phyloP scores from a whole-genome alignment of 805 yeast species.

The Metschnikowia cerradonensis region DNA sequence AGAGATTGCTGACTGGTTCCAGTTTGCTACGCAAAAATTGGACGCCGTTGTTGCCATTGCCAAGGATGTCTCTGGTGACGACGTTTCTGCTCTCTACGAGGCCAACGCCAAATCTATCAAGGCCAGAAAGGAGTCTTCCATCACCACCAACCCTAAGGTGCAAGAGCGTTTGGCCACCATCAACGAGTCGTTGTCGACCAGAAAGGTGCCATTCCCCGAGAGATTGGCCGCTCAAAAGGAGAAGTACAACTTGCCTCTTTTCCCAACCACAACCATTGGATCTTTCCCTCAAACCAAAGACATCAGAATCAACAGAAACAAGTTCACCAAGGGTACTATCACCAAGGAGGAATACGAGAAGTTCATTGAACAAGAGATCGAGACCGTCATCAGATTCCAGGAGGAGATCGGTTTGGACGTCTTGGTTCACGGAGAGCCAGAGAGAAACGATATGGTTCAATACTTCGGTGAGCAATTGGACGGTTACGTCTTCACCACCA shows the following conservation, averaged over 20 bases:
- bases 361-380: constrained; percentile 96
- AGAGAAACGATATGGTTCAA: constrained; percentile 99
- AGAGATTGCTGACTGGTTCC: constrained; percentile 95
- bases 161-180: constrained; percentile 79
- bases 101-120: constrained; percentile 84
- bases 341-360: constrained; percentile 92
- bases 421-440: constrained; percentile 99
- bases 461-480: constrained; percentile 98
- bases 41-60: constrained; percentile 87
- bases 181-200: constrained; percentile 71
- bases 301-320: constrained; percentile 97
- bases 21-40: constrained; percentile 96
- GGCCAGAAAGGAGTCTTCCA: constrained; percentile 79
- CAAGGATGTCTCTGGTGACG: constrained; percentile 78
- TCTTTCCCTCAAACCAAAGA: constrained; percentile 99
- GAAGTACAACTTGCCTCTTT: constrained; percentile 88
- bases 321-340: constrained; percentile 94
- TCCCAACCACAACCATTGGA: constrained; percentile 99
- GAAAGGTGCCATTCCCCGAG: constrained; percentile 80
- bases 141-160: constrained; percentile 90
- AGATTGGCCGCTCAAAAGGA: constrained; percentile 86
- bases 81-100: constrained; percentile 70
- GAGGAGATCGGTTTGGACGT: constrained; percentile 98
- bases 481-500: constrained; percentile 97
- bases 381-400: constrained; percentile 95